phyloP scores from a whole-genome alignment of 441 rosid genomes.

The Gossypium laxum region DNA sequence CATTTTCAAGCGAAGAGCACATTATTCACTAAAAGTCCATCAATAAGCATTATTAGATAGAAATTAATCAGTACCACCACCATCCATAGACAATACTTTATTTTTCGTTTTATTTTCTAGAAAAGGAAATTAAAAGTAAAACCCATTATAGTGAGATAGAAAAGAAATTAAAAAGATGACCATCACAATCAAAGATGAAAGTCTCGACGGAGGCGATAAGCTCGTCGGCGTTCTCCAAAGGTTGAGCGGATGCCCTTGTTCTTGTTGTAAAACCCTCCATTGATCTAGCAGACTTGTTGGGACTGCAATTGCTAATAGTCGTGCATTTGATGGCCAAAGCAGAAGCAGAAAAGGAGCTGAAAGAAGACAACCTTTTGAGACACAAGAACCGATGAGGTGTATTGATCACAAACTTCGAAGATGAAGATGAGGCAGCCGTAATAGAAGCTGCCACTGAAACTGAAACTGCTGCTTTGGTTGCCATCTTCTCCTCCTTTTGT shows the following conservation, averaged over 20 bases:
- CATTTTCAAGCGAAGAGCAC: not conserved
- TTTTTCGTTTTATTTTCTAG: not conserved
- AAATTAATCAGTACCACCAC: not conserved
- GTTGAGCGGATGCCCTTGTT: slow-evolving; percentile 39
- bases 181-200: slow-evolving; percentile 67
- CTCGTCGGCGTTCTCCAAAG: slow-evolving; percentile 50
- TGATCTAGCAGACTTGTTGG: slow-evolving; percentile 14
- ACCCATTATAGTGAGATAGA: not conserved
- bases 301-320: slow-evolving; percentile 13
- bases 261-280: slow-evolving; percentile 29
- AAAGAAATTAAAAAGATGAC: slow-evolving; percentile 16
- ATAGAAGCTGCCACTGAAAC: slow-evolving; percentile 17
- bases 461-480: slow-evolving; percentile 38
- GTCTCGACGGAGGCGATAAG: slow-evolving; percentile 67
- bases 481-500: slow-evolving; percentile 27
- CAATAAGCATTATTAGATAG: not conserved
- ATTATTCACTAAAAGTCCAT: not conserved
- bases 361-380: slow-evolving; percentile 16
- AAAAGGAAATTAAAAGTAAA: slow-evolving; percentile 1
- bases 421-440: slow-evolving; percentile 20
- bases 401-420: slow-evolving; percentile 11
- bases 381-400: slow-evolving; percentile 17
- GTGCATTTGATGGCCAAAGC: slow-evolving; percentile 21
- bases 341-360: slow-evolving; percentile 14
- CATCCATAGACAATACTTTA: not conserved